Evolutionary conservation across 441 rosid species (phyloP), one percentile per base, ranked within the genome.

Genomic region (Hura crepitans): DNA sequence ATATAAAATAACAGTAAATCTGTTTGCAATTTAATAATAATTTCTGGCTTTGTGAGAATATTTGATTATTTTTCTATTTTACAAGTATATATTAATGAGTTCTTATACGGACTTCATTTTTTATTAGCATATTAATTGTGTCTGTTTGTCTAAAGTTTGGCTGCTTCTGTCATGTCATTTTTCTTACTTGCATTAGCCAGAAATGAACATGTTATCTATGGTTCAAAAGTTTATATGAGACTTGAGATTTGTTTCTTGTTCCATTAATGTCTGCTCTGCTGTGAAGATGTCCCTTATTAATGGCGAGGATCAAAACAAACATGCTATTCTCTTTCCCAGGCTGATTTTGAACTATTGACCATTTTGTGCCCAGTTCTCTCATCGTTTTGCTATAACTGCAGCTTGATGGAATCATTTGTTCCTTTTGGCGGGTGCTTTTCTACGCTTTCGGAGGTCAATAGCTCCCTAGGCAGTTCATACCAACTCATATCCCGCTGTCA

Each of bases 361-460:
- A 15, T 22, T 17, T 46, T 43, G 14, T 62, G 27, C 2, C 30
- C 17, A 20, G 8, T 22, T 55, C 39, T 74, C 81, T 82, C 65
- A 72, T 50, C 13, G 55, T 43, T 68, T 61, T 78, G 54, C 53
- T 59, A 17, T 68, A 45, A 50, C 65, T 75, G 64, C 88, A 89
- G 96, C 81, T 85, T 89, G 87, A 85, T 89, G 96, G 92, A 83
- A 65, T 93, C 97, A 23, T 93, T 93, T 78, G 89, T 93, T 72
- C 98, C 98, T 20, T 90, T 93, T 75, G 98, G 88, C 42, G 97
- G 98, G 58, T 87, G 89, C 75, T 93, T 93, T 80, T 80, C 96
- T 65, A 80, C 86, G 18, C 84, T 87, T 25, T 59, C 87, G 0
- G 98, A 90, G 61, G 55, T 79, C 35, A 85, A 81, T 65, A 71